Evolutionary conservation across 495 filamentous ascomycete genomes (phyloP), one percentile per base, ranked within the genome.

Genomic region (Tuber calosporum): DNA sequence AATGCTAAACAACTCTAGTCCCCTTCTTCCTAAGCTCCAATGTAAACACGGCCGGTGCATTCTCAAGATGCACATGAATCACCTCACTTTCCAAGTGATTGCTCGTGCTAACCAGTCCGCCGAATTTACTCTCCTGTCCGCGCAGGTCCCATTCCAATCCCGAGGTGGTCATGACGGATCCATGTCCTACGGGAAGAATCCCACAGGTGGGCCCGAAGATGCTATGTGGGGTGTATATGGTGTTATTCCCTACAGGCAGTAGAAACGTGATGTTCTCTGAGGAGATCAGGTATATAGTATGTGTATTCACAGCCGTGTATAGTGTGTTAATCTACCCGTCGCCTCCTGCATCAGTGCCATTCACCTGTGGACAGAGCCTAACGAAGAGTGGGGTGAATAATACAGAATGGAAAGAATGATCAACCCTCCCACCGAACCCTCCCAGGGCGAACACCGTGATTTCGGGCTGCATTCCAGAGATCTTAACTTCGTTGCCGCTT

Each of bases 131-230:
- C 74, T 85, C 82, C 91, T 93, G 94, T 71, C 91, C 84, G 72
- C 85, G 75, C 1, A 99, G 90, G 83, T 99, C 92, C 94, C 95
- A 99, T 79, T 94, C 89, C 66, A 99, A 84, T 0, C 95, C 95
- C 0, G 83, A 82, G 0, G 93, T 96, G 3, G 87, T 91, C 75
- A 99, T 91, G 3, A 85, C 74, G 48, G 91, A 88, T 6, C 89
- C 88, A 36, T 89, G 89, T 41, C 87, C 90, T 26, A 97, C 82
- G 0, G 95, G 95, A 69, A 99, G 86, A 68, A 99, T 93, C 0
- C 95, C 95, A 22, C 19, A 86, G 77, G 42, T 82, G 74, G n/a
- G 79, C 40, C 84, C 87, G 74, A 90, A 84, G 42, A 84, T 77
- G 30, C 76, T 75, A 8, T 73, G 69, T 0, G 88, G 87, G 6